phyloP scores from a whole-genome alignment of 2,329 filamentous ascomycete genomes.

The Eutypella sp. region DNA sequence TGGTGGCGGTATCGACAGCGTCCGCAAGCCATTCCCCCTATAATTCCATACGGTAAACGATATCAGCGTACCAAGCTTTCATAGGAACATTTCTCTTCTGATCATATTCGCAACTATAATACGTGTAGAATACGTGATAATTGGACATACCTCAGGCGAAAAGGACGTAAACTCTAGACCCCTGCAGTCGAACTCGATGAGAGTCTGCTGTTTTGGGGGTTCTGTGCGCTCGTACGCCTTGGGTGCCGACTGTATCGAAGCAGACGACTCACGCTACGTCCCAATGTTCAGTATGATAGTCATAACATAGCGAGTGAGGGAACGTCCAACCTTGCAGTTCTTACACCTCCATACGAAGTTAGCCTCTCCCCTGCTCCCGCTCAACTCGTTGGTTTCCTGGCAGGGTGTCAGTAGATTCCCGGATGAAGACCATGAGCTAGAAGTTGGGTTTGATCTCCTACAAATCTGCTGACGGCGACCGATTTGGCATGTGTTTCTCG shows the following conservation, averaged over 20 bases:
- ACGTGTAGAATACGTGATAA: too few relatives aligned
- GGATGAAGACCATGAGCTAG: too few relatives aligned
- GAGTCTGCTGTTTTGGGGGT: slow-evolving; percentile 68
- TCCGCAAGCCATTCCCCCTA: slow-evolving; percentile 88
- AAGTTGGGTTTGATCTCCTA: slow-evolving; percentile 49
- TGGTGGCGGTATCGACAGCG: slow-evolving; percentile 72
- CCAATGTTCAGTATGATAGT: not conserved
- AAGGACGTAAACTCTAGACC: slow-evolving; percentile 91
- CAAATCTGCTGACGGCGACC: slow-evolving; percentile 83
- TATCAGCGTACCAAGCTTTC: too few relatives aligned
- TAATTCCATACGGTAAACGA: too few relatives aligned
- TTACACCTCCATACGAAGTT: slow-evolving; percentile 99
- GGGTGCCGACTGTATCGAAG: slow-evolving; percentile 73
- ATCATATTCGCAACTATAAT: too few relatives aligned
- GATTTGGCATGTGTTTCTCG: slow-evolving; percentile 84
- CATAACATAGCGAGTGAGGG: too few relatives aligned
- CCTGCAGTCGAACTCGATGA: slow-evolving; percentile 89
- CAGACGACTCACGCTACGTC: slow-evolving; percentile 74
- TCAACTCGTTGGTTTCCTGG: slow-evolving; percentile 85
- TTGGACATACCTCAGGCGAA: slow-evolving; percentile 66
- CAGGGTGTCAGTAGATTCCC: too few relatives aligned
- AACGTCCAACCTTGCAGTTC: slow-evolving; percentile 95
- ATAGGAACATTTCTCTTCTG: too few relatives aligned
- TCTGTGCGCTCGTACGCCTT: slow-evolving; percentile 65
- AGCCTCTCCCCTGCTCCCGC: slow-evolving; percentile 87